These are phyloP conservation scores for Diversispora eburnea DNA, from an alignment of 192 early-diverging fungal species.

Conservation along the genomic window DNA sequence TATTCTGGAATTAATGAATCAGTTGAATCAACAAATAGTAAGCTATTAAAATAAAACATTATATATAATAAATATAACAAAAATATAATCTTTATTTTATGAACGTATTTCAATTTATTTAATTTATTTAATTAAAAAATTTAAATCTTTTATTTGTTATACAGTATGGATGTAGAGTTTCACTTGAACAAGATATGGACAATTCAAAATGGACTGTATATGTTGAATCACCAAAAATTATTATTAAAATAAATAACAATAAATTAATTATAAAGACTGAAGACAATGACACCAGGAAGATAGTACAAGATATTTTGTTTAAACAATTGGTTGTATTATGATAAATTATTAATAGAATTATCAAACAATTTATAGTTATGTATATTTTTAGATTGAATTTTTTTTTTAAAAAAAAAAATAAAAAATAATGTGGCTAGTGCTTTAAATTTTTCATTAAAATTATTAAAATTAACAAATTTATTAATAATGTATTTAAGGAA, in stretches of 20 bases:
- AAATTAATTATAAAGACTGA: conserved; percentile 4
- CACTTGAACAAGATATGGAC: not conserved
- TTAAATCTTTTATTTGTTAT: no score
- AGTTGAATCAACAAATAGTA: not conserved
- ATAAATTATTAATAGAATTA: conserved; percentile 6
- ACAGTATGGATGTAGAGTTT: conserved; percentile 4
- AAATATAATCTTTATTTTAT: no score
- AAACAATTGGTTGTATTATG: conserved; percentile 25
- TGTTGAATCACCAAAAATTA: conserved; percentile 9
- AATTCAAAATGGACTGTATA: not conserved
- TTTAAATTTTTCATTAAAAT: no score
- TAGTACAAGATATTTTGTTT: conserved; percentile 15
- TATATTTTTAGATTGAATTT: no score
- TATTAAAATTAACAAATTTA: no score
- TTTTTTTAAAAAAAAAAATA: no score
- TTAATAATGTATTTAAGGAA: no score
- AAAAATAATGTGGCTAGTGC: no score
- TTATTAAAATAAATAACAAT: not conserved
- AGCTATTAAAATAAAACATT: not conserved
- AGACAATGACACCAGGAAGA: conserved; percentile 9
- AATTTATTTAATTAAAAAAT: not conserved
- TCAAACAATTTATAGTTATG: no score
- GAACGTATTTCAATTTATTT: not conserved
- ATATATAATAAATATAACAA: not conserved
- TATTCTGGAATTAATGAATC: not conserved